A percentile compares a stretch with the other conserved stretches of the same genome.
Evolutionary conservation across 2,329 filamentous ascomycete species (phyloP).

Genomic region (Dendrostoma leiphaemia): DNA sequence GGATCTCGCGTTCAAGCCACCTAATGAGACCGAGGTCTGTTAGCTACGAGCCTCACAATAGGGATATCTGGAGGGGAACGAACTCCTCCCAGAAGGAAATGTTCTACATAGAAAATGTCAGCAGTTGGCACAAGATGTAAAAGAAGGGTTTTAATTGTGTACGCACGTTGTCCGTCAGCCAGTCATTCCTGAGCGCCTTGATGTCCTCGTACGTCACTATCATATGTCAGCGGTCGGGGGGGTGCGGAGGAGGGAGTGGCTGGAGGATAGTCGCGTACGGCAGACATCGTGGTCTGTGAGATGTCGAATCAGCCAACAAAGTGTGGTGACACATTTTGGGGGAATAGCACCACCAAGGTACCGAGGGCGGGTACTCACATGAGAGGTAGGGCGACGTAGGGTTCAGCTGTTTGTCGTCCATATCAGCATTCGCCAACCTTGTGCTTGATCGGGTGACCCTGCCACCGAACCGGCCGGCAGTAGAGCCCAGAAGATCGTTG

Average conservation of each 20-base stretch:
- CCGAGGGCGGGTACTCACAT: constrained; percentile 33
- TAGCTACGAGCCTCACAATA: constrained; percentile 13
- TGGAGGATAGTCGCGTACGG: constrained; percentile 9
- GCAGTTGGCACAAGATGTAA: background rate
- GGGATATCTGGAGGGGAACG: constrained; percentile 23
- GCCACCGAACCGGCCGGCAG: constrained; percentile 8
- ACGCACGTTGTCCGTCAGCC: constrained; percentile 91
- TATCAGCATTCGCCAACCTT: constrained; percentile 19
- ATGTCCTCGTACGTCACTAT: constrained; percentile 86
- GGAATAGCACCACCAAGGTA: background rate
- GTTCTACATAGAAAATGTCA: constrained; percentile 53
- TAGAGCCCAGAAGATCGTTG: background rate
- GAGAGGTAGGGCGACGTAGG: constrained; percentile 42
- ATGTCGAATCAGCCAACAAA: constrained; percentile 11
- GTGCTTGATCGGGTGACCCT: constrained; percentile 11
- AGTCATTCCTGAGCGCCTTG: constrained; percentile 84
- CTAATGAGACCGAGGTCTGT: constrained; percentile 32
- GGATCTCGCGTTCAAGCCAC: constrained; percentile 86
- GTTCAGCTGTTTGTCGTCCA: constrained; percentile 27
- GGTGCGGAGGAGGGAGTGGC: background rate
- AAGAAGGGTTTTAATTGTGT: constrained; percentile 10
- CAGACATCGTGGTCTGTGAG: constrained; percentile 25
- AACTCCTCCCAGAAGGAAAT: constrained; percentile 99
- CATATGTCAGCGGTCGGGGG: constrained; percentile 7
- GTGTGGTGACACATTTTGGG: background rate